Conservation (phyloP, 345 rosid species). For the Sisymbrium altissimum region DNA sequence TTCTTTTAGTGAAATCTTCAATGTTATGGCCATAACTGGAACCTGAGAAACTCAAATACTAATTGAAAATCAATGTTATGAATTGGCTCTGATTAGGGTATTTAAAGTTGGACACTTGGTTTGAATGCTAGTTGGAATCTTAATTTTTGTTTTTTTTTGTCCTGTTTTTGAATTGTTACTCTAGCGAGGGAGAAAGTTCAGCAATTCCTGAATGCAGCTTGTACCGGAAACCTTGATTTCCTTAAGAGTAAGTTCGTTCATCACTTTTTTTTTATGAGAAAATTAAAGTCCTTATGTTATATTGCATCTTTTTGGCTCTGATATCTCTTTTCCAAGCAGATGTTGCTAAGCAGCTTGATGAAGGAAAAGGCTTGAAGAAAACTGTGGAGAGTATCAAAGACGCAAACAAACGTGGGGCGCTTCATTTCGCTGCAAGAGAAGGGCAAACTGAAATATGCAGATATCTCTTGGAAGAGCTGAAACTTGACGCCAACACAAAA, state of each 20-base stretch:
- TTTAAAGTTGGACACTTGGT: neutral
- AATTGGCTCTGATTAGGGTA: neutral
- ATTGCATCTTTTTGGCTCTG: neutral
- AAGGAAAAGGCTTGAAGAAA: slow-evolving; percentile 58
- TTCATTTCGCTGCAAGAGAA: slow-evolving; percentile 94
- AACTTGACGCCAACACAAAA: slow-evolving; percentile 57
- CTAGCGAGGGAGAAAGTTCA: slow-evolving; percentile 76
- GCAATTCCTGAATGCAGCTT: slow-evolving; percentile 64
- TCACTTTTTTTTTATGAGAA: neutral
- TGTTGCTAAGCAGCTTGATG: slow-evolving; percentile 71
- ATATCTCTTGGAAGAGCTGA: slow-evolving; percentile 76
- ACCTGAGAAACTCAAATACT: neutral
- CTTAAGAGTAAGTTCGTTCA: slow-evolving; percentile 63
- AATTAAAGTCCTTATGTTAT: neutral
- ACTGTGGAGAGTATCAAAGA: slow-evolving; percentile 81
- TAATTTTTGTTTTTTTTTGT: neutral
- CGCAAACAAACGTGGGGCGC: slow-evolving; percentile 87
- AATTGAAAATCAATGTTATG: neutral
- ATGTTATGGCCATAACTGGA: neutral
- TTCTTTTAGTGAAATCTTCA: neutral
- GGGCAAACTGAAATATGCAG: slow-evolving; percentile 78
- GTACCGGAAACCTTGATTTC: slow-evolving; percentile 72
- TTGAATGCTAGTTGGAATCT: neutral
- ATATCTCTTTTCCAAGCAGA: slow-evolving; percentile 38
- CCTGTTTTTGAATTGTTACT: neutral